phyloP scores from a whole-genome alignment of 2,329 filamentous ascomycete species.

The Talaromyces sp. region DNA sequence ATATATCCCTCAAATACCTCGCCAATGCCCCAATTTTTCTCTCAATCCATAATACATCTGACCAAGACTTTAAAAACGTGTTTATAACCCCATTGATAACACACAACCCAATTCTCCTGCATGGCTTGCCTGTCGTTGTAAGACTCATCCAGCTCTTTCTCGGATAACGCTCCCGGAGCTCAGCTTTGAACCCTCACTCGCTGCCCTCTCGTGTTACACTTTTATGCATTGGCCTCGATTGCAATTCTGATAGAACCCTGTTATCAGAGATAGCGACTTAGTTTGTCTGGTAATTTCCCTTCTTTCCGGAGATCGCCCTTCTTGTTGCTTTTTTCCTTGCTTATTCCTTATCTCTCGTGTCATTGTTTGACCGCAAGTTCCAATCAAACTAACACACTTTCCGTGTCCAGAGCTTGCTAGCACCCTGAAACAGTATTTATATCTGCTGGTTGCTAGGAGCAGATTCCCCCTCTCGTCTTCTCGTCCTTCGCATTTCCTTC shows the following conservation, averaged over 20 bases:
- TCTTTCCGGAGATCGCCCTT: not conserved
- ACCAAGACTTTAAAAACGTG: not conserved
- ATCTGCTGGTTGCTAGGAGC: not conserved
- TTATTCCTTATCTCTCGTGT: not conserved
- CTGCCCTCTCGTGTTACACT: slow-evolving; percentile 7
- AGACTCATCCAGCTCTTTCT: slow-evolving; percentile 7
- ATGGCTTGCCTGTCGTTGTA: slow-evolving; percentile 15
- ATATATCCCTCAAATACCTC: slow-evolving; percentile 8
- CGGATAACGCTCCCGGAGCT: slow-evolving; percentile 18
- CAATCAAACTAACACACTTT: not conserved
- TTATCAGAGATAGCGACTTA: slow-evolving; percentile 5
- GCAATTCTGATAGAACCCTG: not conserved
- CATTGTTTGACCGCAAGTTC: slow-evolving; percentile 6
- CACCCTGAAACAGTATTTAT: not conserved
- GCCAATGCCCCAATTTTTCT: not conserved
- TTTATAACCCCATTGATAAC: not conserved
- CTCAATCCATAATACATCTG: not conserved
- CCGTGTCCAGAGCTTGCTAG: not conserved
- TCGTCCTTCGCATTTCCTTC: not conserved
- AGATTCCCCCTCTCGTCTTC: not conserved
- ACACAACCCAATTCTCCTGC: slow-evolving; percentile 5
- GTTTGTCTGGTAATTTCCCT: not conserved
- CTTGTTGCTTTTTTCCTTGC: not conserved
- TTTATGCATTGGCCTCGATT: slow-evolving; percentile 11
- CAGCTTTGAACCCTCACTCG: not conserved